A percentile compares a stretch with the other conserved stretches of the same genome.
Evolutionary conservation across 495 filamentous ascomycete genomes (phyloP).

Genomic region (Clohesyomyces aquaticus): DNA sequence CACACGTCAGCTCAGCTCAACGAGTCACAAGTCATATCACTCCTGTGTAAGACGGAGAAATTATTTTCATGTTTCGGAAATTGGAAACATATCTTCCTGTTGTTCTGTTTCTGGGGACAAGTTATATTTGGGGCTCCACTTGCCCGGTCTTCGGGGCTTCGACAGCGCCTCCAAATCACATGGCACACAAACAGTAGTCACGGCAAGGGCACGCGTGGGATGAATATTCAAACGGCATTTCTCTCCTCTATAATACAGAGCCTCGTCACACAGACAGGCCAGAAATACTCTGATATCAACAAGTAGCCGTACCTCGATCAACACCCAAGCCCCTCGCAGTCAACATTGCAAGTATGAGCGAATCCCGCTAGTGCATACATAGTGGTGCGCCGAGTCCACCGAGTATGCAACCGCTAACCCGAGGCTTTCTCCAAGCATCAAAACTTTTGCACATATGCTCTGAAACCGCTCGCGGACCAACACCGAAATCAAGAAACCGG

Average conservation of each 20-base stretch:
- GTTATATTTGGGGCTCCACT: too few species aligned
- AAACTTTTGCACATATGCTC: background rate
- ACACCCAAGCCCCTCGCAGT: background rate
- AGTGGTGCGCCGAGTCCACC: background rate
- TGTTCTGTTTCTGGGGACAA: too few species aligned
- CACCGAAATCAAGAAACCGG: background rate
- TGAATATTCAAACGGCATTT: background rate
- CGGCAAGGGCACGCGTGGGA: background rate
- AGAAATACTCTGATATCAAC: background rate
- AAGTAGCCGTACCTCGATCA: background rate
- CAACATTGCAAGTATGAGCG: background rate
- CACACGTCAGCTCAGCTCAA: too few species aligned
- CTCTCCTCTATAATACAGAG: background rate
- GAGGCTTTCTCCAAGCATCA: background rate
- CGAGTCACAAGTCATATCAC: too few species aligned
- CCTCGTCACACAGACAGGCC: background rate
- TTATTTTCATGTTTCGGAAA: background rate
- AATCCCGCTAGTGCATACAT: background rate
- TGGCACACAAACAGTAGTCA: background rate
- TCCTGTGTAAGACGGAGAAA: background rate
- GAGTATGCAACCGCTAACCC: background rate
- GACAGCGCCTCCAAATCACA: too few species aligned
- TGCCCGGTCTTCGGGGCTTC: too few species aligned
- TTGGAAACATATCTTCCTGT: background rate
- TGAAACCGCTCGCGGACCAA: background rate